These are phyloP conservation scores for Mycena polygramma DNA, from an alignment of 768 basidiomycete genomes.

Conservation along the genomic window DNA sequence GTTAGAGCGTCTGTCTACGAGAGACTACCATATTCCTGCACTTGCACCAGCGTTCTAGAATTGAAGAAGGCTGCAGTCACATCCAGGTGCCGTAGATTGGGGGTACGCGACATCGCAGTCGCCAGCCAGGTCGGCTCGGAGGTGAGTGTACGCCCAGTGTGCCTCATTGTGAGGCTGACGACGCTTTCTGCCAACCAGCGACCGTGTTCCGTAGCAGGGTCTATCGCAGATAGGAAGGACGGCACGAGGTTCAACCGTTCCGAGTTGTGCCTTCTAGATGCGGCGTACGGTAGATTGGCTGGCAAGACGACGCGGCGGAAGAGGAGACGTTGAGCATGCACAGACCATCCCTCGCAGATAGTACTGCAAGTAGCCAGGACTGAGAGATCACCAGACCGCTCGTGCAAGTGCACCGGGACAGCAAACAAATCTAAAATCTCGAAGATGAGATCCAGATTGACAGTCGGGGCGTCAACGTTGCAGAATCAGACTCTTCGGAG, in stretches of 20 bases:
- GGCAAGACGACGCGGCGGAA: conserved; percentile 56
- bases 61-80: conserved; percentile 27
- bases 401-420: conserved; percentile 26
- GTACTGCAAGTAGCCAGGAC: conserved; percentile 54
- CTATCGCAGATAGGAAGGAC: conserved; percentile 28
- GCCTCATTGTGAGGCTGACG: conserved; percentile 27
- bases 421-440: conserved; percentile 32
- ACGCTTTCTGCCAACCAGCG: conserved; percentile 27
- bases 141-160: conserved; percentile 15
- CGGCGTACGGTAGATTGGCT: conserved; percentile 29
- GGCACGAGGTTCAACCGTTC: conserved; percentile 24
- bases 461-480: not conserved
- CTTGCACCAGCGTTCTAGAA: not conserved
- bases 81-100: conserved; percentile 34
- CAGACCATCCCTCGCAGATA: conserved; percentile 60
- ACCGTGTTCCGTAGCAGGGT: conserved; percentile 28
- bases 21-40: too few species aligned
- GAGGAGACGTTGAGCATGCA: conserved; percentile 58
- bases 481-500: too few species aligned
- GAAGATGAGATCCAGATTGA: conserved; percentile 29
- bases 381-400: conserved; percentile 29
- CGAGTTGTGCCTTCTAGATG: conserved; percentile 6
- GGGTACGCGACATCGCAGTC: conserved; percentile 29
- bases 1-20: too few species aligned
- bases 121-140: conserved; percentile 18